phyloP scores from a whole-genome alignment of 352 stramenopile species.

The Phytophthora niederhauseri region DNA sequence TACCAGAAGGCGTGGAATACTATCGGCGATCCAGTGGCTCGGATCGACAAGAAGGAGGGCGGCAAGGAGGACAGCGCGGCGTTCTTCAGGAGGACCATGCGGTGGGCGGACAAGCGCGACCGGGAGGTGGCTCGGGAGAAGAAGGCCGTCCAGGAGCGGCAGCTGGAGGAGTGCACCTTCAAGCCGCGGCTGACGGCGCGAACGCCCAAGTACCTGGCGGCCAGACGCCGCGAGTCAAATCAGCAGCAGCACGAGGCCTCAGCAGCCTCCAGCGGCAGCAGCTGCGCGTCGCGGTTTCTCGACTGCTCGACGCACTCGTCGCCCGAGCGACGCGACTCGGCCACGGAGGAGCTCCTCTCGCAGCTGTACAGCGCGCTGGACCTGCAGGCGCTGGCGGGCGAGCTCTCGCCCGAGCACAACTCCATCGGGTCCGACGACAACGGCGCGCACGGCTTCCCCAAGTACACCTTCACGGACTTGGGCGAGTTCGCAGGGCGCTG shows the following conservation, averaged over 20 bases:
- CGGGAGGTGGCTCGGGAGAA: slow-evolving; percentile 44
- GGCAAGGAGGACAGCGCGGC: slow-evolving; percentile 4
- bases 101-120: slow-evolving; percentile 50
- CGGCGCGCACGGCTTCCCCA: slow-evolving; percentile 13
- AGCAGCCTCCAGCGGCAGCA: not conserved
- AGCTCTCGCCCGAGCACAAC: slow-evolving; percentile 20
- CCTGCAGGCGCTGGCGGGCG: slow-evolving; percentile 33
- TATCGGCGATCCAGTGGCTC: not conserved
- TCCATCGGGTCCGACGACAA: slow-evolving; percentile 15
- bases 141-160: slow-evolving; percentile 37
- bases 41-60: slow-evolving; percentile 6
- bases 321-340: slow-evolving; percentile 7
- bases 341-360: slow-evolving; percentile 17
- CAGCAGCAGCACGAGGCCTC: slow-evolving; percentile 14
- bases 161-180: slow-evolving; percentile 67
- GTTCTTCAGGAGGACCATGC: slow-evolving; percentile 59
- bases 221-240: slow-evolving; percentile 8
- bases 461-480: slow-evolving; percentile 29
- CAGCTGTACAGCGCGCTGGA: slow-evolving; percentile 39
- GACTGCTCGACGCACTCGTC: slow-evolving; percentile 15
- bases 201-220: slow-evolving; percentile 20
- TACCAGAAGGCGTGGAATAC: slow-evolving; percentile 49
- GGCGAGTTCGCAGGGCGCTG: slow-evolving; percentile 33
- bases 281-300: not conserved
- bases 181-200: slow-evolving; percentile 32